Conservation (phyloP, 345 rosid genomes). For the Balakata baccata region DNA sequence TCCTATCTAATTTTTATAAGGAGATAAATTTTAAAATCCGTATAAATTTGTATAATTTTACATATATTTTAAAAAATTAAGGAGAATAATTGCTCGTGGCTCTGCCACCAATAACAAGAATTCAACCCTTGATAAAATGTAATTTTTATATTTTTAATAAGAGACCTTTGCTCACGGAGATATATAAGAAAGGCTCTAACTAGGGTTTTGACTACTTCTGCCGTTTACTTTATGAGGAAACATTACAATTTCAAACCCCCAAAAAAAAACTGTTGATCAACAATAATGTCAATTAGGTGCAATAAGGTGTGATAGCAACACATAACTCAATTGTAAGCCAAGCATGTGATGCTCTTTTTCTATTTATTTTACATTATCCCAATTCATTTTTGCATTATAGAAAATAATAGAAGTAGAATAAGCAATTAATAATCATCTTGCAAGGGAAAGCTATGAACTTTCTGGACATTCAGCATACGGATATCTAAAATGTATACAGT, state of each 20-base stretch:
- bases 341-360: not conserved
- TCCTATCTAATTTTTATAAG: no score
- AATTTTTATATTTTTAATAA: not conserved
- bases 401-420: not conserved
- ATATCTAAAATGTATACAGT: no score
- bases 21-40: no score
- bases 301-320: not conserved
- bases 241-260: not conserved
- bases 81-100: no score
- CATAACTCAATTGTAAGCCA: not conserved
- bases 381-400: not conserved
- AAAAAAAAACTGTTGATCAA: not conserved
- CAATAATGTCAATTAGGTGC: not conserved
- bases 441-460: conserved; percentile 2
- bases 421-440: not conserved
- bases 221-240: not conserved
- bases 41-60: no score
- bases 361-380: not conserved
- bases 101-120: no score
- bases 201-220: no score
- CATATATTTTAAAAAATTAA: no score
- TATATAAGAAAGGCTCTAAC: no score
- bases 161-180: not conserved
- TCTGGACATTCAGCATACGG: not conserved
- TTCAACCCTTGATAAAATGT: no score